phyloP scores from a whole-genome alignment of 164 flowering plant species.

The Vitis amurensis region DNA sequence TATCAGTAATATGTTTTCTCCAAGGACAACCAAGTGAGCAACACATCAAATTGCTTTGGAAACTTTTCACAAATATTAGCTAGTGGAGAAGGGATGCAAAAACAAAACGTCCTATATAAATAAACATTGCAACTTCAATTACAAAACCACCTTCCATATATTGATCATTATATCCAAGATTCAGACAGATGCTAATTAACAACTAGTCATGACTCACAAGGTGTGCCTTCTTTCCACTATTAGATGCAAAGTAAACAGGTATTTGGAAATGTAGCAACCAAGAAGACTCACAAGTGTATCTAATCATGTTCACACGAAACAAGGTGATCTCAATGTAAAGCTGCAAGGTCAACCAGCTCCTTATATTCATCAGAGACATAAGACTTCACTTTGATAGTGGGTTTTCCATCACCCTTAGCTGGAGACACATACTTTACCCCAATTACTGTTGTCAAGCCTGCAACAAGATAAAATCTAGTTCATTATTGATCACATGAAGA shows the following conservation, averaged over 20 bases:
- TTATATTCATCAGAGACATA: conserved; percentile 58
- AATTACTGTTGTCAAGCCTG: conserved; percentile 66
- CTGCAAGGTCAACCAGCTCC: conserved; percentile 58
- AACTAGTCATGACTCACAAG: not conserved
- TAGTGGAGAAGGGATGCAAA: no score
- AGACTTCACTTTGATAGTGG: conserved; percentile 53
- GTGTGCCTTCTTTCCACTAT: not conserved
- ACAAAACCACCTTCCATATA: no score
- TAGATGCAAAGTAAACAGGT: not conserved
- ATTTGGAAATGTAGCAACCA: not conserved
- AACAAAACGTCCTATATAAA: no score
- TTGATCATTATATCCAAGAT: no score
- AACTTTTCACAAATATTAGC: no score
- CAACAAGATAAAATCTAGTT: conserved; percentile 1
- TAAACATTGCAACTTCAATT: no score
- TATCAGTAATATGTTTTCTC: no score
- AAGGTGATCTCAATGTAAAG: conserved; percentile 37
- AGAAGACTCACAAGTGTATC: not conserved
- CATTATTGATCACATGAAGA: no score
- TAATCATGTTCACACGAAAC: not conserved
- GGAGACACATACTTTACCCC: conserved; percentile 76
- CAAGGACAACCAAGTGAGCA: no score
- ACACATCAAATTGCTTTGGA: no score
- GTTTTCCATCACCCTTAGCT: conserved; percentile 27
- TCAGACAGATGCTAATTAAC: not conserved